Evolutionary conservation across 805 yeast species (phyloP).

Genomic region (Teunomyces stri): DNA sequence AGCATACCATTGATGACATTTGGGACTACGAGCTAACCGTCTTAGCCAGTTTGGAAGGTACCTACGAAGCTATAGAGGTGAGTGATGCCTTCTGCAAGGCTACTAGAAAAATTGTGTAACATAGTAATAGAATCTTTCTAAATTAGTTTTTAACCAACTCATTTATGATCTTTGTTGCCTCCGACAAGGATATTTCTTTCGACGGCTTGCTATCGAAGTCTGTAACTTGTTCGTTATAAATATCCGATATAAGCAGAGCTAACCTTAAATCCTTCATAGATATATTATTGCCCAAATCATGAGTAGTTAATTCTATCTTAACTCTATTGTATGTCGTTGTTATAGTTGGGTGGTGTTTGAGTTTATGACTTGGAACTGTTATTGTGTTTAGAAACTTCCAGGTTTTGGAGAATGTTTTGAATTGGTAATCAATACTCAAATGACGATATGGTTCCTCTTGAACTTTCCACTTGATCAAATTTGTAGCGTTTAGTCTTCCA

Average conservation of each 20-base stretch:
- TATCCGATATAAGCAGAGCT: conserved; percentile 40
- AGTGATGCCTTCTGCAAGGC: conserved; percentile 73
- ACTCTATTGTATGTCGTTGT: conserved; percentile 62
- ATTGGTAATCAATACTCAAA: conserved; percentile 37
- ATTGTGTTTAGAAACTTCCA: conserved; percentile 65
- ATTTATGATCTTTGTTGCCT: conserved; percentile 11
- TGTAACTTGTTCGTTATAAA: conserved; percentile 1
- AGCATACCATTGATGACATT: conserved; percentile 68
- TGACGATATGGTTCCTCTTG: conserved; percentile 5
- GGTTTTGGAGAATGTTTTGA: conserved; percentile 56
- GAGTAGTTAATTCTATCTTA: conserved; percentile 56
- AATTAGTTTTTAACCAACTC: conserved; percentile 8
- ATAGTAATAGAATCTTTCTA: neutral
- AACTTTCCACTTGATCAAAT: conserved; percentile 6
- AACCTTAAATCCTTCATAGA: conserved; percentile 58
- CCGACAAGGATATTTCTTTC: conserved; percentile 9
- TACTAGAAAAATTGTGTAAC: conserved; percentile 10
- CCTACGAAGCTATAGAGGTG: conserved; percentile 89
- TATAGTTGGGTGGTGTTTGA: conserved; percentile 72
- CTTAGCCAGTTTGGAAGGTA: conserved; percentile 83
- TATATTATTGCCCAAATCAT: conserved; percentile 51
- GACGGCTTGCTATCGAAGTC: neutral
- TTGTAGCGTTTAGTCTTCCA: conserved; percentile 2
- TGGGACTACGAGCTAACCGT: conserved; percentile 66
- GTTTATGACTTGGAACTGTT: conserved; percentile 53